phyloP scores from a whole-genome alignment of 2,329 filamentous ascomycete genomes.

The Byssochlamys sp. region DNA sequence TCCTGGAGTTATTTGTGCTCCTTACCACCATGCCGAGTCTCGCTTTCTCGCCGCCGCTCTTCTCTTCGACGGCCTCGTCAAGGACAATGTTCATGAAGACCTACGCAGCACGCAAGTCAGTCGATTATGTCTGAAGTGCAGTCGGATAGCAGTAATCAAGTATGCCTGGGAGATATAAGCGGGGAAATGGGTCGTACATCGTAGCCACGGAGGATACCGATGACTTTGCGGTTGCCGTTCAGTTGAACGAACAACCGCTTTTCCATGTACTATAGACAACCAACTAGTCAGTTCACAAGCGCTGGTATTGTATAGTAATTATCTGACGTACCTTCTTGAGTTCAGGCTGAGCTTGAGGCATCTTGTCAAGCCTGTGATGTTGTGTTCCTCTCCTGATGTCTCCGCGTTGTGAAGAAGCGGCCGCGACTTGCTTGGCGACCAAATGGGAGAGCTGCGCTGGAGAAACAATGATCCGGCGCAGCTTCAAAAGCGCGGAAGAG shows the following conservation, averaged over 20 bases:
- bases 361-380: slow-evolving; percentile 42
- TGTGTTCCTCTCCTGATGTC: slow-evolving; percentile 14
- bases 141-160: not conserved
- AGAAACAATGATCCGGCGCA: slow-evolving; percentile 24
- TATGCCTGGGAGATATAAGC: not conserved
- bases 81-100: slow-evolving; percentile 97
- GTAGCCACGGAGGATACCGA: slow-evolving; percentile 86
- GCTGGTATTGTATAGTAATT: slow-evolving; percentile 3
- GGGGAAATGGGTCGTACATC: slow-evolving; percentile 56
- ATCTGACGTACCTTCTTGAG: slow-evolving; percentile 72
- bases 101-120: slow-evolving; percentile 37
- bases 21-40: slow-evolving; percentile 84
- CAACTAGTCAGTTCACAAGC: slow-evolving; percentile 10
- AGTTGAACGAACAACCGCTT: slow-evolving; percentile 96
- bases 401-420: slow-evolving; percentile 18
- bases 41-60: slow-evolving; percentile 79
- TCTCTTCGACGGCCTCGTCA: slow-evolving; percentile 93
- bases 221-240: slow-evolving; percentile 94
- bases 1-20: slow-evolving; percentile 13
- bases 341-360: slow-evolving; percentile 98
- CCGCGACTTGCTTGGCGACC: slow-evolving; percentile 1
- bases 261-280: slow-evolving; percentile 73
- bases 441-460: slow-evolving; percentile 21
- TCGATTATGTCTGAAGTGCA: not conserved
- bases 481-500: slow-evolving; percentile 14